phyloP scores from a whole-genome alignment of 2,329 filamentous ascomycete genomes.

The Apiospora marii region DNA sequence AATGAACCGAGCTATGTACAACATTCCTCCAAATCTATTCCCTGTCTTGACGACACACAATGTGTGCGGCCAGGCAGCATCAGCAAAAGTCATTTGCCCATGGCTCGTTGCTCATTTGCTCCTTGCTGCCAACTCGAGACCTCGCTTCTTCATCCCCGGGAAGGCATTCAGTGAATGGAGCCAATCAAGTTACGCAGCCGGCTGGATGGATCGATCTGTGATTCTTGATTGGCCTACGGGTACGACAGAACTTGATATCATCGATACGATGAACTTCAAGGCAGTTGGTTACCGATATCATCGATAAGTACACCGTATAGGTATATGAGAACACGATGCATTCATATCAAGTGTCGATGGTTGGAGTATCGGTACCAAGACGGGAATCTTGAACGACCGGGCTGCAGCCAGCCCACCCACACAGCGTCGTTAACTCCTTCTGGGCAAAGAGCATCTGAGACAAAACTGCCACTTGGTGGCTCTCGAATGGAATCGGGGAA shows the following conservation, averaged over 20 bases:
- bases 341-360: not conserved
- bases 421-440: not conserved
- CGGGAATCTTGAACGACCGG: not conserved
- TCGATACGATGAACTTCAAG: not conserved
- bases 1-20: not conserved
- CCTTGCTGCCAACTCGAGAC: not conserved
- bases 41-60: not conserved
- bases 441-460: not conserved
- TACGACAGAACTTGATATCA: not conserved
- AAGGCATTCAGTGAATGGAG: not conserved
- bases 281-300: too few species aligned
- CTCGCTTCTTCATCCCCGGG: not conserved
- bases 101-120: not conserved
- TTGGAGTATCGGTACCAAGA: too few species aligned
- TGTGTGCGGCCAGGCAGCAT: not conserved
- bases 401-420: not conserved
- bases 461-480: conserved; percentile 1
- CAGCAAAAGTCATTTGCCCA: not conserved
- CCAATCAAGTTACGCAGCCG: not conserved
- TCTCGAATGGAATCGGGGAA: conserved; percentile 13
- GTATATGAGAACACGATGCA: not conserved
- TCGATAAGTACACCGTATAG: not conserved
- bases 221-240: not conserved
- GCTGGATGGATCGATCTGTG: not conserved
- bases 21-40: not conserved